phyloP scores from a whole-genome alignment of 2,329 filamentous ascomycete species.

The Biscogniauxia marginata region DNA sequence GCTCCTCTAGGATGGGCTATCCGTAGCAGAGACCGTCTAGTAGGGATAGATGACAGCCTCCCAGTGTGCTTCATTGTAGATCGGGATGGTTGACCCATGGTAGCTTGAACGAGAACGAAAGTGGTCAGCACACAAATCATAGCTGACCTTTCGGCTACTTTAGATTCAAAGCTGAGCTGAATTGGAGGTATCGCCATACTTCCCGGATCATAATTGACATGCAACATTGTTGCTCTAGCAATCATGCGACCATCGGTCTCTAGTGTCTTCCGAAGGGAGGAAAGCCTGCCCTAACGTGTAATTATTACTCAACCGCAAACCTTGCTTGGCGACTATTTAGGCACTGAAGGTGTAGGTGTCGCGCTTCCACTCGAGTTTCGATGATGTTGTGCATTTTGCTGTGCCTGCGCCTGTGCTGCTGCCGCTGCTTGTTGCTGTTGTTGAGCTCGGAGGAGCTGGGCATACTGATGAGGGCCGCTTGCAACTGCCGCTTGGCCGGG shows the following conservation, averaged over 20 bases:
- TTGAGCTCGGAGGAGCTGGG: constrained; percentile 56
- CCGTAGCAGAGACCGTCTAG: background rate
- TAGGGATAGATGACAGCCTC: background rate
- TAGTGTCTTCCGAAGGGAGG: background rate
- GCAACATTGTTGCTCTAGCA: background rate
- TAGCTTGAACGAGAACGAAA: background rate
- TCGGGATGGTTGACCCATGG: background rate
- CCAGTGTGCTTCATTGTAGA: background rate
- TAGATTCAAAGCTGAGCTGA: background rate
- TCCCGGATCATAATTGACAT: background rate
- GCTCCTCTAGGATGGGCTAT: background rate
- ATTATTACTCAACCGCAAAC: background rate
- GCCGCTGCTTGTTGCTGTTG: constrained; percentile 47
- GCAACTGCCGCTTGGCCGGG: constrained; percentile 47
- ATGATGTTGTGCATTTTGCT: constrained; percentile 31
- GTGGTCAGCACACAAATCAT: background rate
- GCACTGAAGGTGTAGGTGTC: constrained; percentile 27
- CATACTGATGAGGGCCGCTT: constrained; percentile 58
- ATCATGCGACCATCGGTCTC: background rate
- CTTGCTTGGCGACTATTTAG: constrained; percentile 17
- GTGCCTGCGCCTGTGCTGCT: constrained; percentile 30
- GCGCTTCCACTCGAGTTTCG: constrained; percentile 31
- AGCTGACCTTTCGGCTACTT: background rate
- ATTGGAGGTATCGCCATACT: background rate
- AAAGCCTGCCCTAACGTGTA: background rate